Conservation (phyloP, 129 eudicot genomes). For the Pseudognaphalium luteoalbum region DNA sequence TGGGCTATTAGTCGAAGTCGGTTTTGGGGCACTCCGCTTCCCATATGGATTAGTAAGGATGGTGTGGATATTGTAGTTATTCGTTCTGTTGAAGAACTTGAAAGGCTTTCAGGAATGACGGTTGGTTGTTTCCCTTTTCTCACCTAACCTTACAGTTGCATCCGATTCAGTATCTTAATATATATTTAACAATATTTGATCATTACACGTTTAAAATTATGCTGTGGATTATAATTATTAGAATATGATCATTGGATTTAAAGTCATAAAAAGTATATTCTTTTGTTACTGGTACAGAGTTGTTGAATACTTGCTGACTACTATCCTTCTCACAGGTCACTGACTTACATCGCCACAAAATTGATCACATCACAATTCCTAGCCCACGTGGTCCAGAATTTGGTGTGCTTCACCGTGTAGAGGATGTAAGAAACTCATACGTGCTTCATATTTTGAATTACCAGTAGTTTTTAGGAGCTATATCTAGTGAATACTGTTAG, state of each 20-base stretch:
- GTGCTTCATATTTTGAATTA: neutral
- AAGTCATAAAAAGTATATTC: neutral
- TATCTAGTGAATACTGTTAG: neutral
- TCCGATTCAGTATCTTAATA: neutral
- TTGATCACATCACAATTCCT: constrained; percentile 88
- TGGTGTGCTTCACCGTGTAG: constrained; percentile 86
- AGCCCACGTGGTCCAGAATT: constrained; percentile 63
- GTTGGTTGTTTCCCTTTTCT: constrained; percentile 30
- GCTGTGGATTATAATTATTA: neutral
- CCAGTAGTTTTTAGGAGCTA: neutral
- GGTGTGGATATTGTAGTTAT: constrained; percentile 71
- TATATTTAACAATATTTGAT: neutral
- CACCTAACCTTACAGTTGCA: neutral
- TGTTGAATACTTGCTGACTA: constrained; percentile 9
- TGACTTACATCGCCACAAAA: constrained; percentile 88
- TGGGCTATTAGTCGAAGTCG: constrained; percentile 87
- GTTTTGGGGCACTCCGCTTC: constrained; percentile 94
- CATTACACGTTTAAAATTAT: neutral
- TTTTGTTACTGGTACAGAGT: constrained; percentile 42
- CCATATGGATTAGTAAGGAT: constrained; percentile 83
- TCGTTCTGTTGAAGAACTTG: constrained; percentile 68
- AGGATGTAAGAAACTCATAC: constrained; percentile 53
- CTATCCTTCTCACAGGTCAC: constrained; percentile 47
- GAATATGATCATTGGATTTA: neutral
- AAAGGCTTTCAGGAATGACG: constrained; percentile 67